Evolutionary conservation across 306 rosid genomes (phyloP).

Genomic region (Luffa acutangula): DNA sequence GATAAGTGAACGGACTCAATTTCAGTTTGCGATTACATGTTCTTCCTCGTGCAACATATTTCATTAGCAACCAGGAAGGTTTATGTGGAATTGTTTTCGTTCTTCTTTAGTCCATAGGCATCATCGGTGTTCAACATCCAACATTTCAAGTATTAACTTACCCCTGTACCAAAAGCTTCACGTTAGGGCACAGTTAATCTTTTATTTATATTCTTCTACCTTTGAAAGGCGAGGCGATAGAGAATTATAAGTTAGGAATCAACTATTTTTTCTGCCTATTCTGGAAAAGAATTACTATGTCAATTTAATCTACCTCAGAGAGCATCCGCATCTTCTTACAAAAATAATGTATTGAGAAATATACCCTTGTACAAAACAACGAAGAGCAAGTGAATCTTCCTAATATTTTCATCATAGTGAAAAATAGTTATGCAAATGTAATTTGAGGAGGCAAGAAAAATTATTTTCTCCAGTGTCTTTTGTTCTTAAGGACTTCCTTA

Average conservation of each 20-base stretch:
- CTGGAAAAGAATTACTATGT: not conserved
- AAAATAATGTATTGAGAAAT: not conserved
- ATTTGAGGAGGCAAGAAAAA: not conserved
- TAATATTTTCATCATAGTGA: not conserved
- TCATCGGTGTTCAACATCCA: not conserved
- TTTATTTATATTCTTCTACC: not conserved
- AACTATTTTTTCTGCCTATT: not conserved
- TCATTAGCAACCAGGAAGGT: not conserved
- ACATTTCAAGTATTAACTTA: not conserved
- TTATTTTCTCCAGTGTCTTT: not conserved
- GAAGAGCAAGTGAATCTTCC: not conserved
- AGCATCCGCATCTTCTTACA: not conserved
- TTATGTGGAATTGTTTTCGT: too few relatives aligned
- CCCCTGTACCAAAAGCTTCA: not conserved
- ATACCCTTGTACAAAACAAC: not conserved
- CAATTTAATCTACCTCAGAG: not conserved
- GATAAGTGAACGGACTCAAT: not conserved
- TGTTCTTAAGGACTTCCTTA: not conserved
- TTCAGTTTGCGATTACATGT: not conserved
- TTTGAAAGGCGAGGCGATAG: not conserved
- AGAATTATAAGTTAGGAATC: not conserved
- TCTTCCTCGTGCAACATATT: not conserved
- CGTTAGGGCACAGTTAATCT: not conserved
- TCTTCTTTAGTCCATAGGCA: not conserved
- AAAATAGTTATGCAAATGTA: not conserved